A percentile compares a stretch with the other conserved stretches of the same genome.
Conservation (phyloP, 1,139 yeast genomes). For the Suhomyces yuchorum region DNA sequence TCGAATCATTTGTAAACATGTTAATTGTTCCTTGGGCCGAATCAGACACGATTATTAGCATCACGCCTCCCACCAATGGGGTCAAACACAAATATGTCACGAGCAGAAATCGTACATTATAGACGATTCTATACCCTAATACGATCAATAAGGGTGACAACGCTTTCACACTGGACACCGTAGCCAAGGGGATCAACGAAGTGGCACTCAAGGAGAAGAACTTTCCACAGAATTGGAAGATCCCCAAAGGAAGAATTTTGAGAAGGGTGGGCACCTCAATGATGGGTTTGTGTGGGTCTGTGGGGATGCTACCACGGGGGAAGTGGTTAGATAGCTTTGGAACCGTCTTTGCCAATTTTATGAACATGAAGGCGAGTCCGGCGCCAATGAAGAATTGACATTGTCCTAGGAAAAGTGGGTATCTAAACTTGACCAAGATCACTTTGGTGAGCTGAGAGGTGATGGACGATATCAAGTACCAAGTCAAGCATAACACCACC, state of each 20-base stretch:
- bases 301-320: slow-evolving; percentile 38
- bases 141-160: slow-evolving; percentile 43
- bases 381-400: slow-evolving; percentile 49
- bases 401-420: slow-evolving; percentile 54
- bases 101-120: slow-evolving; percentile 35
- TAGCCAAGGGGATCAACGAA: slow-evolving; percentile 41
- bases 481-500: slow-evolving; percentile 36
- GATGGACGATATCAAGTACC: slow-evolving; percentile 50
- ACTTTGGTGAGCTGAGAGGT: slow-evolving; percentile 52
- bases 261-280: slow-evolving; percentile 25
- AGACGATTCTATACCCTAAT: slow-evolving; percentile 36
- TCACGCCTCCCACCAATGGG: slow-evolving; percentile 42
- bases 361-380: slow-evolving; percentile 28
- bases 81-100: slow-evolving; percentile 39
- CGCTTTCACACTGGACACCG: slow-evolving; percentile 45
- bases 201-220: slow-evolving; percentile 42
- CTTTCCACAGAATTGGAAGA: slow-evolving; percentile 43
- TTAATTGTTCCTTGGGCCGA: slow-evolving; percentile 19
- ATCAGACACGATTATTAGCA: slow-evolving; percentile 38
- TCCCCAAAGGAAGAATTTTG: slow-evolving; percentile 41
- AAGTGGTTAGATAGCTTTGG: slow-evolving; percentile 26
- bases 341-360: slow-evolving; percentile 22
- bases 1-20: slow-evolving; percentile 17
- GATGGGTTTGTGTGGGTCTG: slow-evolving; percentile 23
- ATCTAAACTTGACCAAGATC: slow-evolving; percentile 44